Evolutionary conservation across 352 stramenopile species (phyloP), one percentile per base, ranked within the genome.

Genomic region (Peronospora belbahrii): DNA sequence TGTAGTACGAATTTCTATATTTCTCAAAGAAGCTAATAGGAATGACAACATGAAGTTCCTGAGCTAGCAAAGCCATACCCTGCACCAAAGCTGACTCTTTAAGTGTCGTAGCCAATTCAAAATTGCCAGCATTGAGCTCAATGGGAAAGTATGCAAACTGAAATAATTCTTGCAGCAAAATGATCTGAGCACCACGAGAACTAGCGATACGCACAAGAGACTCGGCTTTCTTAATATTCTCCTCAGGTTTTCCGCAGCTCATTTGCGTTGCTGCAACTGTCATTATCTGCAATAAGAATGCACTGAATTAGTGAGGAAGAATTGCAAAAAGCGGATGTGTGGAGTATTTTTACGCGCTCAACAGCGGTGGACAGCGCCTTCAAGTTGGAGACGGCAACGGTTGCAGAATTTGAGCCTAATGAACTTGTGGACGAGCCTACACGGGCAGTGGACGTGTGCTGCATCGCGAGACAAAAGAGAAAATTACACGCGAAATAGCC

Each of bases 11-110:
- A 62, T 95, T 93, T 45, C 77, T 73, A 62, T 80, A 75, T 8
- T 82, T 65, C 64, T 97, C 88, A 48, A 96, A 97, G 66, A 96
- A 96, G 54, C 81, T 94, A 49, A 96, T 88, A 27, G 86, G 88
- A 49, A 97, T 80, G 6, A 96, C 88, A 35, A 96, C 88, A 23
- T 74, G 69, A 22, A 97, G 65, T 59, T 97, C 86, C 65, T 94
- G 90, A 24, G 88, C 88, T 22, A 97, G 58, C 35, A 85, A 52
- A 37, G 85, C 75, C 74, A 97, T 95, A 25, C 75, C 78, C 48
- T 90, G 74, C 25, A 96, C 73, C 10, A 96, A 64, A 31, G 80
- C 70, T 40, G 81, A 95, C 32, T 88, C 79, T 35, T 88, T 74
- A 9, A 93, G 66, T 34, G 77, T 74, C 46, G 89, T 91, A 5